phyloP scores from a whole-genome alignment of 2,329 filamentous ascomycete species.

The Phialophora chinensis region DNA sequence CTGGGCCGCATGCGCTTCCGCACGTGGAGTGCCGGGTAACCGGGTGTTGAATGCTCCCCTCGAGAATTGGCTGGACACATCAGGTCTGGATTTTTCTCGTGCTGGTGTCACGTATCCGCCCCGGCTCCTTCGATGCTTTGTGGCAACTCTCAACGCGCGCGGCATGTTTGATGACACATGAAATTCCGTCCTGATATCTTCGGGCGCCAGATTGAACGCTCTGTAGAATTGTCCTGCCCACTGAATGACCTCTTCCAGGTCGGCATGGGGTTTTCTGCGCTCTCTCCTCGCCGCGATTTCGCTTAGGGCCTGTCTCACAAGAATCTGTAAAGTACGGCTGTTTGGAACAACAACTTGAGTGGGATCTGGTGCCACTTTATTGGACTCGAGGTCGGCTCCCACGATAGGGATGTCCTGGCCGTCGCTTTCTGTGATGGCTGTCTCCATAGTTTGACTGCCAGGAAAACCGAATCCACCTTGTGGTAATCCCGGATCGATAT shows the following conservation, averaged over 20 bases:
- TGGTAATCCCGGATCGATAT: not conserved
- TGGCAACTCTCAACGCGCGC: constrained; percentile 1
- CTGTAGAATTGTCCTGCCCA: constrained; percentile 25
- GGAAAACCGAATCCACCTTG: not conserved
- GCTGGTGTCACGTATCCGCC: not conserved
- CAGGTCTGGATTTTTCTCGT: constrained; percentile 13
- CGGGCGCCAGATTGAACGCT: constrained; percentile 19
- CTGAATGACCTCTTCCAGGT: constrained; percentile 25
- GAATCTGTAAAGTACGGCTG: constrained; percentile 35
- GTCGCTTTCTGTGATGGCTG: not conserved
- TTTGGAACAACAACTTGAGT: constrained; percentile 34
- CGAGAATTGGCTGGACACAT: constrained; percentile 13
- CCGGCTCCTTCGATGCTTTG: constrained; percentile 2
- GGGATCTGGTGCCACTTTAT: not conserved
- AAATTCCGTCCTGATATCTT: constrained; percentile 29
- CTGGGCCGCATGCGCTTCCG: not conserved
- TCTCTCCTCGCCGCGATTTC: constrained; percentile 20
- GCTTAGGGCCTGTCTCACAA: constrained; percentile 32
- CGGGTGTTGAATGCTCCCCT: constrained; percentile 10
- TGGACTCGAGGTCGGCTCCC: not conserved
- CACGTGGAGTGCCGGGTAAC: not conserved
- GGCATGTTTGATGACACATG: constrained; percentile 10
- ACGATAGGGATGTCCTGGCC: constrained; percentile 12
- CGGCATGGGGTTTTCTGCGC: constrained; percentile 3
- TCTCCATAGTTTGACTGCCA: not conserved